A percentile compares a stretch with the other conserved stretches of the same genome.
Conservation (phyloP, 129 eudicot genomes). For the Flaveria ramosissima region DNA sequence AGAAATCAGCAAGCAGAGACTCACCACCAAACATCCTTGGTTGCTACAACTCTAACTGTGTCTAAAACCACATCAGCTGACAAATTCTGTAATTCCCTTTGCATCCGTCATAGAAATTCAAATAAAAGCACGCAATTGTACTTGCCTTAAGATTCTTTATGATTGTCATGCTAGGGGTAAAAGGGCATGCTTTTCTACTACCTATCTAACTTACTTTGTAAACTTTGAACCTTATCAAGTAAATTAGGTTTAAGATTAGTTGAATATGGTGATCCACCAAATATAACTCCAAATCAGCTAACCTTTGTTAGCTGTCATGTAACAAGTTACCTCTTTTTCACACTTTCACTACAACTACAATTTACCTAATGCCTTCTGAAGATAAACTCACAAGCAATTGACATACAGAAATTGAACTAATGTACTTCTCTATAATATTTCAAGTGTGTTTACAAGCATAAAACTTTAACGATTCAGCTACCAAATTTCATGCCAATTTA, state of each 20-base stretch:
- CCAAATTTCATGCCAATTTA: conserved; percentile 23
- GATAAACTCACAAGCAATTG: conserved; percentile 18
- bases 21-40: conserved; percentile 20
- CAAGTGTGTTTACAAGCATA: not conserved
- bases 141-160: not conserved
- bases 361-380: conserved; percentile 23
- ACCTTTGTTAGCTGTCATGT: conserved; percentile 23
- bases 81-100: conserved; percentile 12
- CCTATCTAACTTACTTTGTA: conserved; percentile 17
- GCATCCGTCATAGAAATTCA: conserved; percentile 9
- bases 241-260: conserved; percentile 35
- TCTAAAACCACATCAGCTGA: conserved; percentile 22
- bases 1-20: conserved; percentile 21
- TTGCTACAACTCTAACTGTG: conserved; percentile 7
- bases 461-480: conserved; percentile 9
- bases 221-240: conserved; percentile 8
- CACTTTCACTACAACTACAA: conserved; percentile 27
- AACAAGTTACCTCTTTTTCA: conserved; percentile 20
- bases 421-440: not conserved
- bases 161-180: conserved; percentile 10
- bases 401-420: not conserved
- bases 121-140: not conserved
- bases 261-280: conserved; percentile 39
- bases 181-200: conserved; percentile 24
- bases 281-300: conserved; percentile 24